Evolutionary conservation across 225 moss, liverwort and hornwort genomes (phyloP).

Genomic region (Bryum argenteum): DNA sequence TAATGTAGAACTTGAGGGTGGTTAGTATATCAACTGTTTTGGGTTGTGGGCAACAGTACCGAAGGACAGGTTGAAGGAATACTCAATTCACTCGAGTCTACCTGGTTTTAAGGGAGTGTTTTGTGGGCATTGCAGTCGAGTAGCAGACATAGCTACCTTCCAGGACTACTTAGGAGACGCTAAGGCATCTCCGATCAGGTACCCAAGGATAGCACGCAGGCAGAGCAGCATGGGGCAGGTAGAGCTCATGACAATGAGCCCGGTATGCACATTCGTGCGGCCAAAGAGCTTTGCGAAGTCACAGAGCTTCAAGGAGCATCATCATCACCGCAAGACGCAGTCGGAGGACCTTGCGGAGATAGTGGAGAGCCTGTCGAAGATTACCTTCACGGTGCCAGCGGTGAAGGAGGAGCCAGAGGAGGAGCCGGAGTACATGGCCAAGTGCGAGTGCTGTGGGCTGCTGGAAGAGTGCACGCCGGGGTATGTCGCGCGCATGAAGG

Average conservation of each 20-base stretch:
- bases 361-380: constrained; percentile 56
- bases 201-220: neutral
- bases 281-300: constrained; percentile 52
- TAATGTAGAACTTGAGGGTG: too few species aligned
- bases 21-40: too few species aligned
- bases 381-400: constrained; percentile 47
- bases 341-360: constrained; percentile 50
- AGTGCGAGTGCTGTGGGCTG: constrained; percentile 84
- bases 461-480: constrained; percentile 82
- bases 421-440: constrained; percentile 67
- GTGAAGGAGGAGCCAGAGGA: constrained; percentile 49
- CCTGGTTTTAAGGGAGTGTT: too few species aligned
- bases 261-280: constrained; percentile 48
- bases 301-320: constrained; percentile 61
- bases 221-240: constrained; percentile 51
- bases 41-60: too few species aligned
- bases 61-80: too few species aligned
- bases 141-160: constrained; percentile 45
- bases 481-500: constrained; percentile 67
- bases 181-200: constrained; percentile 40
- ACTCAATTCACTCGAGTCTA: too few species aligned
- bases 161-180: constrained; percentile 40
- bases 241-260: constrained; percentile 55
- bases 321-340: constrained; percentile 37
- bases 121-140: too few species aligned